Base-by-base conservation (phyloP, 1,284 basidiomycete genomes). In the Ganoderma sp. region DNA sequence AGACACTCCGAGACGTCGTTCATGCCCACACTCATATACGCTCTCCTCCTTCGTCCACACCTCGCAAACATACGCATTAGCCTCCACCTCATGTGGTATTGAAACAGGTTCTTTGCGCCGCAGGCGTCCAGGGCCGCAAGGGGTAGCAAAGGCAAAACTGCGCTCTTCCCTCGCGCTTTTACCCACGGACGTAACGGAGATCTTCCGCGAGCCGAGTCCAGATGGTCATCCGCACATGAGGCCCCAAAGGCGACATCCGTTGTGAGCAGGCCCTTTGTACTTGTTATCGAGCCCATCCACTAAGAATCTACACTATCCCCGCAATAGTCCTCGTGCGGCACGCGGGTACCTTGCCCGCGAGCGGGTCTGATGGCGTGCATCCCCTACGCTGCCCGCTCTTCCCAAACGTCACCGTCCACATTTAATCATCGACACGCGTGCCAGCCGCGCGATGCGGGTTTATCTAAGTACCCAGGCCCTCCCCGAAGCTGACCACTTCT, bases 191-290 rank as follows among this genome's bases (percentile, higher is more conserved):
- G 60, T 67, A 69, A 60, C 63, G 58, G 69, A 59, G 62, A 56
- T 72, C 62, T 66, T 74, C 76, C 79, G 72, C 63, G 61, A 48
- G 37, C 64, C 63, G 62, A 43, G 43, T 59, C 9, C 39, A 52
- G 58, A 50, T 50, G 54, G 56, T 34, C 42, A 65, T 17, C 54
- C 28, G 66, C 62, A 61, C 60, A 52, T 64, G 68, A 66, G 67
- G 65, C 67, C 61, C 41, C 12, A 32, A 70, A 68, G 64, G 65
- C 54, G 59, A 65, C 43, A 41, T 58, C 68, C 71, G 61, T 63
- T 65, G 71, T 71, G 68, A 71, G 73, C 48, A 68, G 63, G 50
- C 61, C 71, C 70, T 73, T 75, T 73, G 65, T 73, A 64, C 43
- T 70, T 63, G 41, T 52, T 60, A 60, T 60, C 58, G 25, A 25